Conservation (phyloP, 1,284 basidiomycete genomes). For the Pyrrhoderma noxium region DNA sequence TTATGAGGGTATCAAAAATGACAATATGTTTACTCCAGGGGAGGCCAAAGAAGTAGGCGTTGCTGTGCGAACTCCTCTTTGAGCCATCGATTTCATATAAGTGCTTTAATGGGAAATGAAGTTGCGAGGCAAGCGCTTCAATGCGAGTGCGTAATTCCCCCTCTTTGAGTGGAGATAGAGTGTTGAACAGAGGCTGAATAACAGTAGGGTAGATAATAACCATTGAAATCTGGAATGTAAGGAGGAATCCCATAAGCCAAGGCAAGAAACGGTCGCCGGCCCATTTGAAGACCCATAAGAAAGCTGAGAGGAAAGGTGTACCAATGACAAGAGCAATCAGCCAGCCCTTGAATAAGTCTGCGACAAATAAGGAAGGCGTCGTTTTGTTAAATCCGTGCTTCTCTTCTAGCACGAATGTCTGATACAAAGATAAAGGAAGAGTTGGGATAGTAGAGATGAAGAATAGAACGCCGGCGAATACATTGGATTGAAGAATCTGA, state of each 20-base stretch:
- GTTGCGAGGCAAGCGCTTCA: conserved; percentile 66
- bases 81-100: conserved; percentile 97
- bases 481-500: conserved; percentile 79
- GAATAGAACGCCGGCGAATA: conserved; percentile 67
- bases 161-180: conserved; percentile 76
- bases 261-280: conserved; percentile 86
- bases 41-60: conserved; percentile 92
- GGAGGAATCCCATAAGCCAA: conserved; percentile 84
- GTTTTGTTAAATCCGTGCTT: conserved; percentile 97
- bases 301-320: conserved; percentile 78
- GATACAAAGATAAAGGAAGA: conserved; percentile 74
- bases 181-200: conserved; percentile 97
- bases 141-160: conserved; percentile 73
- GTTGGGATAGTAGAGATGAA: conserved; percentile 61
- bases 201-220: conserved; percentile 83
- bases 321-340: conserved; percentile 71
- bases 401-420: conserved; percentile 92
- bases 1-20: conserved; percentile 94
- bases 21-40: conserved; percentile 97
- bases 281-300: conserved; percentile 89
- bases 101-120: conserved; percentile 92
- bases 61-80: conserved; percentile 90
- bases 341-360: conserved; percentile 80
- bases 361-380: conserved; percentile 65
- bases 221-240: conserved; percentile 79